Conservation (phyloP, 257 asterid species). For the Solanum medicagineum region DNA sequence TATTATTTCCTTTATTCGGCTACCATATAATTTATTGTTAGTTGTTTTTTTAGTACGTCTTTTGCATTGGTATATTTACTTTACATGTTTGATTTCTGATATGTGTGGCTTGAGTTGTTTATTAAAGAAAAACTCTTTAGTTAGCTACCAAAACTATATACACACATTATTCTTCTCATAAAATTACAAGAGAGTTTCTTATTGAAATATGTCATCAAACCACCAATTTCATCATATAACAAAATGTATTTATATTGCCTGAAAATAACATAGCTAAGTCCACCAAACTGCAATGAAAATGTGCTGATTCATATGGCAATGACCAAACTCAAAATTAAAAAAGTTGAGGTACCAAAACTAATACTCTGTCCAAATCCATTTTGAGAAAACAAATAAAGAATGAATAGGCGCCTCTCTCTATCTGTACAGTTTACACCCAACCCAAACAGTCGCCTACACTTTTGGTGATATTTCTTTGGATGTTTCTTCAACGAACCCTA, state of each 20-base stretch:
- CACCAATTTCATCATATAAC: not conserved
- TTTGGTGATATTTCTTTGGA: not conserved
- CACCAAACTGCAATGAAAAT: not conserved
- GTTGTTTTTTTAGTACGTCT: not conserved
- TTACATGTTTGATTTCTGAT: not conserved
- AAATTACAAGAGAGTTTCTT: too few relatives aligned
- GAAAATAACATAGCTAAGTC: not conserved
- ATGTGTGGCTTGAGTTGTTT: not conserved
- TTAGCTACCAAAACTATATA: too few relatives aligned
- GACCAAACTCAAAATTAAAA: not conserved
- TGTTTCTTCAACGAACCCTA: conserved; percentile 6
- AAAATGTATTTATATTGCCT: not conserved
- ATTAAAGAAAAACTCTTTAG: not conserved
- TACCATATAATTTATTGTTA: not conserved
- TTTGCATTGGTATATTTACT: not conserved
- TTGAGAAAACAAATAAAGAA: too few relatives aligned
- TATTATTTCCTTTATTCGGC: not conserved
- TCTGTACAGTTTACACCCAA: not conserved
- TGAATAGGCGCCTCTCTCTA: not conserved
- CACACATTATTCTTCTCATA: not conserved
- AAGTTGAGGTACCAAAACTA: not conserved
- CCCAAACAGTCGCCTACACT: not conserved
- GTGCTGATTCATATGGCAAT: not conserved
- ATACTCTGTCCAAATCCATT: not conserved
- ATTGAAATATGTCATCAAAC: not conserved